Conservation (phyloP, 2,329 filamentous ascomycete genomes). For the Daldinia eschscholtzii region DNA sequence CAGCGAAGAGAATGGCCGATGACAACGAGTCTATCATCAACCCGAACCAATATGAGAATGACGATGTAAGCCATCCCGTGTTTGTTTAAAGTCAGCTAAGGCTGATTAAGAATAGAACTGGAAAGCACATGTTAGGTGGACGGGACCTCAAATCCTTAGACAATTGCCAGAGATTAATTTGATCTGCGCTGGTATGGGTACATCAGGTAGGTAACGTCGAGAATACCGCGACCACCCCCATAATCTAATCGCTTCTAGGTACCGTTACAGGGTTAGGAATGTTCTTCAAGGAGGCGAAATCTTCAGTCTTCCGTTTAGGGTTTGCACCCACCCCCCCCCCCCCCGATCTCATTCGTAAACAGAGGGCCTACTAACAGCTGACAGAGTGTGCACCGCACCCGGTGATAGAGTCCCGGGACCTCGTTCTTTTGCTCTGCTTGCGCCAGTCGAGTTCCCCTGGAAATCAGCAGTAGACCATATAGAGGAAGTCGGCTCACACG, state of each 20-base stretch:
- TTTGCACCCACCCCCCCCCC: constrained; percentile 17
- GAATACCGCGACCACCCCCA: constrained; percentile 14
- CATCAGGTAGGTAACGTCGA: constrained; percentile 59
- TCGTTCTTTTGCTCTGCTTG: constrained; percentile 63
- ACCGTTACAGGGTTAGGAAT: constrained; percentile 64
- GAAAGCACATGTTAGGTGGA: constrained; percentile 69
- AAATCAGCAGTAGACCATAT: constrained; percentile 65
- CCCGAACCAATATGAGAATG: constrained; percentile 69
- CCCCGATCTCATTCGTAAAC: constrained; percentile 7
- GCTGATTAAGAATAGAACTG: constrained; percentile 58
- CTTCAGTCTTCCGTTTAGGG: constrained; percentile 58
- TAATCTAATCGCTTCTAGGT: constrained; percentile 37
- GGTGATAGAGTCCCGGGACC: constrained; percentile 71
- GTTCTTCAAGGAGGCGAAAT: constrained; percentile 64
- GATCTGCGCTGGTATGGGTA: constrained; percentile 69
- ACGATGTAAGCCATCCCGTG: constrained; percentile 49
- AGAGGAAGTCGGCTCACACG: constrained; percentile 67
- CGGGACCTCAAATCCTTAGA: constrained; percentile 68
- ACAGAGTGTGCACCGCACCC: constrained; percentile 67
- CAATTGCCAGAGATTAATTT: constrained; percentile 69
- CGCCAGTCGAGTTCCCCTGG: constrained; percentile 70
- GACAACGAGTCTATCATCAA: constrained; percentile 61
- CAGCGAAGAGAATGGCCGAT: constrained; percentile 58
- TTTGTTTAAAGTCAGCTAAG: not conserved
- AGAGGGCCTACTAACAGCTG: constrained; percentile 12